Conservation (phyloP, 805 yeast species). For the Priceomyces medius region DNA sequence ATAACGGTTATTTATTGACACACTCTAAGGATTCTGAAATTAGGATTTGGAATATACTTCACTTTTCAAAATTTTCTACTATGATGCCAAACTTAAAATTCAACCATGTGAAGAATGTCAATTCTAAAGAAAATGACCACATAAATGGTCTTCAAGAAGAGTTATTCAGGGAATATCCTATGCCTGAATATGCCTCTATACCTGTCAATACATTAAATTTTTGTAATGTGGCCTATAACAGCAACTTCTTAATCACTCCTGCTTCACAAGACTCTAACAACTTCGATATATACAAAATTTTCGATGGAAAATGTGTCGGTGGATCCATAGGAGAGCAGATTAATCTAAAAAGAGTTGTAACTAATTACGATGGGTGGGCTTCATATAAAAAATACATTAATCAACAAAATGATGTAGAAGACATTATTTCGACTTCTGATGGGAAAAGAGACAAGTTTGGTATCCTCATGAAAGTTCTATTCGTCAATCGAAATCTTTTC, state of each 20-base stretch:
- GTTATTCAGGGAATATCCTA: constrained; percentile 11
- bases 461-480: constrained; percentile 60
- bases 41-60: constrained; percentile 43
- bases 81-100: constrained; percentile 4
- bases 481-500: constrained; percentile 31
- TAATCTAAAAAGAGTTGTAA: constrained; percentile 29
- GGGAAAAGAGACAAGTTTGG: constrained; percentile 49
- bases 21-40: constrained; percentile 67
- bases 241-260: constrained; percentile 50
- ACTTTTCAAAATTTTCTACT: neutral
- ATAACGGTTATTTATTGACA: constrained; percentile 40
- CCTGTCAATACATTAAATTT: constrained; percentile 77
- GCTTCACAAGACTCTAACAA: constrained; percentile 61
- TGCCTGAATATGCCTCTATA: constrained; percentile 41
- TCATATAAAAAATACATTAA: constrained; percentile 9
- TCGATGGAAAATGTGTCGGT: constrained; percentile 8
- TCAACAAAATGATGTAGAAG: constrained; percentile 10
- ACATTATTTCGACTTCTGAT: constrained; percentile 5
- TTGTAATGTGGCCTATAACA: constrained; percentile 53
- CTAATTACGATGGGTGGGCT: constrained; percentile 29
- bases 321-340: constrained; percentile 10
- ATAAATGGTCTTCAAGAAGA: constrained; percentile 22
- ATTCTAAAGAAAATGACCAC: neutral
- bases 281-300: constrained; percentile 58
- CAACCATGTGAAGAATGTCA: constrained; percentile 14